phyloP scores from a whole-genome alignment of 129 eudicot genomes.

The Flaveria ramosissima region DNA sequence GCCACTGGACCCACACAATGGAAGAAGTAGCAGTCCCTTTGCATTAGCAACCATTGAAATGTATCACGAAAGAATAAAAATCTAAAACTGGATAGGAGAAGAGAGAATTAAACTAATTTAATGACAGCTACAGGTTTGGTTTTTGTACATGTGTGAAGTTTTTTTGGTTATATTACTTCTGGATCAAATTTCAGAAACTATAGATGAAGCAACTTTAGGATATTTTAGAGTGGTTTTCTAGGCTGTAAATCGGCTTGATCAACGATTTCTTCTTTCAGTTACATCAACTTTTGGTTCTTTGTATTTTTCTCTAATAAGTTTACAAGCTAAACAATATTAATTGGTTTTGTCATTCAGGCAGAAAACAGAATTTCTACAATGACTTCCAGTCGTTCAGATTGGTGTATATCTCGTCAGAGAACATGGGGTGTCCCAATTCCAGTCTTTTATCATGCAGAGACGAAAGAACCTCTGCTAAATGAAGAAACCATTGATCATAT shows the following conservation, averaged over 20 bases:
- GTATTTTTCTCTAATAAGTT: neutral
- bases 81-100: too few relatives aligned
- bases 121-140: neutral
- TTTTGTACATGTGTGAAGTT: neutral
- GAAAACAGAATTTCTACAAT: slow-evolving; percentile 82
- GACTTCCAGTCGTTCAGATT: slow-evolving; percentile 94
- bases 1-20: neutral
- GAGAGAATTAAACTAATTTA: neutral
- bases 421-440: slow-evolving; percentile 99
- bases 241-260: neutral
- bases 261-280: neutral
- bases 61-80: too few relatives aligned
- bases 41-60: too few relatives aligned
- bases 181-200: neutral
- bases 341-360: slow-evolving; percentile 43
- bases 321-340: neutral
- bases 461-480: slow-evolving; percentile 90
- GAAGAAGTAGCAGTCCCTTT: neutral
- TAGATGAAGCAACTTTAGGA: slow-evolving; percentile 1
- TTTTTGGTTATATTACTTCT: neutral
- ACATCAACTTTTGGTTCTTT: neutral
- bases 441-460: slow-evolving; percentile 80
- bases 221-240: neutral
- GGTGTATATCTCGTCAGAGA: slow-evolving; percentile 99
- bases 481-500: slow-evolving; percentile 86